phyloP scores from a whole-genome alignment of 2,329 filamentous ascomycete genomes.

The Colletotrichum sp. region DNA sequence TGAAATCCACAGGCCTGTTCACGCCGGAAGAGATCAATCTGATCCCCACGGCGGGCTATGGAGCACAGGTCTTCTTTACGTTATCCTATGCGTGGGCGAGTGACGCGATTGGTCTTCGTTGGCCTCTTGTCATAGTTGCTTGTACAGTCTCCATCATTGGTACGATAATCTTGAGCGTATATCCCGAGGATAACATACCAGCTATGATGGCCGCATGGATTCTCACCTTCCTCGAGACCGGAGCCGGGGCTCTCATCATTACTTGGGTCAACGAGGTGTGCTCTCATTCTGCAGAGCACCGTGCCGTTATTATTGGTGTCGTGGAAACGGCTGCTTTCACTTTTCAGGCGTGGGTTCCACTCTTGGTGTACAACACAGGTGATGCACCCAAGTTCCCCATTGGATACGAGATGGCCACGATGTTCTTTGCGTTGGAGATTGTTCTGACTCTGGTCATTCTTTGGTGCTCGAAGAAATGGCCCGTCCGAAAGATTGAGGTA shows the following conservation, averaged over 20 bases:
- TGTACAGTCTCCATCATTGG: constrained; percentile 40
- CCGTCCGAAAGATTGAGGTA: not conserved
- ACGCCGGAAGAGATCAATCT: constrained; percentile 20
- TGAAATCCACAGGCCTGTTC: constrained; percentile 34
- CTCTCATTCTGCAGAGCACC: constrained; percentile 49
- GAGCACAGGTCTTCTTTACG: constrained; percentile 50
- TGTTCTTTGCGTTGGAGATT: constrained; percentile 35
- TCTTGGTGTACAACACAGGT: constrained; percentile 38
- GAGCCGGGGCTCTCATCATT: constrained; percentile 40
- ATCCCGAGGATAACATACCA: constrained; percentile 34
- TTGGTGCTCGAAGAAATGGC: not conserved
- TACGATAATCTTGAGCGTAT: constrained; percentile 37
- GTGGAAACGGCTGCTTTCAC: constrained; percentile 51
- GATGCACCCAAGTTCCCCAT: constrained; percentile 44
- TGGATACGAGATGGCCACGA: constrained; percentile 37
- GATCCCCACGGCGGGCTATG: constrained; percentile 25
- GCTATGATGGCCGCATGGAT: constrained; percentile 41
- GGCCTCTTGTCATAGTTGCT: constrained; percentile 58
- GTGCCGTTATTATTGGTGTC: constrained; percentile 52
- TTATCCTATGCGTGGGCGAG: constrained; percentile 59
- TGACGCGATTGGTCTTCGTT: constrained; percentile 54
- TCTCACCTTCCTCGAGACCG: constrained; percentile 38
- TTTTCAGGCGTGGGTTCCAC: constrained; percentile 48
- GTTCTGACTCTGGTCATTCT: constrained; percentile 11
- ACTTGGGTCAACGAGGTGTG: constrained; percentile 54